phyloP scores from a whole-genome alignment of 495 filamentous ascomycete species.

The Acidomyces sp. region DNA sequence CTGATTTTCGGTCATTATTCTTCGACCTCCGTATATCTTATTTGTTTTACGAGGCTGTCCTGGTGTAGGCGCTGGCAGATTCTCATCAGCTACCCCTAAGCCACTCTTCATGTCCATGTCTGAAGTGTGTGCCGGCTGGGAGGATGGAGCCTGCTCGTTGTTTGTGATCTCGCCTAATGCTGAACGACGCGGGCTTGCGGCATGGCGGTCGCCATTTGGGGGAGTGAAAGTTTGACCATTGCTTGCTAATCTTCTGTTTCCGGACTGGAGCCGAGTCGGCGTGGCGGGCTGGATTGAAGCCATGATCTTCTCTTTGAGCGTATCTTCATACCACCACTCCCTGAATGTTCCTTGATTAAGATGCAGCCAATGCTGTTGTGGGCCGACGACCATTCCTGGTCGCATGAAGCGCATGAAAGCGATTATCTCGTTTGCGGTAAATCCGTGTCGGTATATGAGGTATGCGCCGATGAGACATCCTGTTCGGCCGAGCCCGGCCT shows the following conservation, averaged over 20 bases:
- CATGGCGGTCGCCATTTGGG: constrained; percentile 30
- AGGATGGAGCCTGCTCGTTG: constrained; percentile 40
- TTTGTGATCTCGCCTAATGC: constrained; percentile 82
- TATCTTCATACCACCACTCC: constrained; percentile 95
- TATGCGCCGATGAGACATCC: constrained; percentile 95
- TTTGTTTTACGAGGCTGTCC: constrained; percentile 88
- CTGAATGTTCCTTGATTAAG: constrained; percentile 93
- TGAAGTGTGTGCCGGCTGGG: constrained; percentile 19
- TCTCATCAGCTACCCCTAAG: constrained; percentile 37
- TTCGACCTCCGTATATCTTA: constrained; percentile 38
- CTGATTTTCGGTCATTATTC: constrained; percentile 31
- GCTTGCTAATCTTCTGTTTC: constrained; percentile 37
- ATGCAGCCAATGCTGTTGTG: constrained; percentile 99
- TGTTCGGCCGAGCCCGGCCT: constrained; percentile 91
- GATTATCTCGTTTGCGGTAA: constrained; percentile 96
- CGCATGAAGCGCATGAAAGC: constrained; percentile 99
- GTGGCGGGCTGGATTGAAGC: constrained; percentile 54
- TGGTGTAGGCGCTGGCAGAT: constrained; percentile 86
- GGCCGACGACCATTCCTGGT: constrained; percentile 96
- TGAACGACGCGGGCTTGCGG: constrained; percentile 50
- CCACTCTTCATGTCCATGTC: constrained; percentile 45
- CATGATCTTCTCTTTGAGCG: constrained; percentile 48
- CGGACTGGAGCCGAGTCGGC: constrained; percentile 50
- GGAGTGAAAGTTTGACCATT: constrained; percentile 67
- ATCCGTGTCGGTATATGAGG: constrained; percentile 94